Evolutionary conservation across 257 asterid genomes (phyloP).

Genomic region (Nicotiana otophora): DNA sequence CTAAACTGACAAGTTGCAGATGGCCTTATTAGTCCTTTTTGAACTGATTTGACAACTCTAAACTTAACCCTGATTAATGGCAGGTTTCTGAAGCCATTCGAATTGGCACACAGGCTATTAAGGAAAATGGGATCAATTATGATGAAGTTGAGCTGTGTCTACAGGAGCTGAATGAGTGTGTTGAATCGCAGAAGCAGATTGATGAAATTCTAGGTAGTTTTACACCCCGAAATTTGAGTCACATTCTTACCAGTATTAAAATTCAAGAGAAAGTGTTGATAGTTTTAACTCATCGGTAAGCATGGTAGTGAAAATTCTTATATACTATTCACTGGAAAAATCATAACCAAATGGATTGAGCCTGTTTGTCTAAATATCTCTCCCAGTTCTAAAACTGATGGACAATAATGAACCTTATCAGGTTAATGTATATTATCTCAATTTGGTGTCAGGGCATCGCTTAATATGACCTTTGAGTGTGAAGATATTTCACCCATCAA

Average conservation of each 20-base stretch:
- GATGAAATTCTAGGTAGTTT: constrained; percentile 52
- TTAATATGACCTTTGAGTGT: not conserved
- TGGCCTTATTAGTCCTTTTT: not conserved
- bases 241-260: not conserved
- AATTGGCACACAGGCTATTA: constrained; percentile 54
- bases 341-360: not conserved
- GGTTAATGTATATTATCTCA: not conserved
- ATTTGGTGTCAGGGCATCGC: not conserved
- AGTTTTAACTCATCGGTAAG: not conserved
- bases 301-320: not conserved
- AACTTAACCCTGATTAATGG: constrained; percentile 16
- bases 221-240: not conserved
- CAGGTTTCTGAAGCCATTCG: constrained; percentile 76
- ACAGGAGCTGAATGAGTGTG: constrained; percentile 55
- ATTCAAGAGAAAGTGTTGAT: not conserved
- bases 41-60: not conserved
- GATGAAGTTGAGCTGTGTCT: constrained; percentile 67
- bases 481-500: not conserved
- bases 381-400: not conserved
- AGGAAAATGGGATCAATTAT: constrained; percentile 46
- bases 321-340: not conserved
- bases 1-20: not conserved
- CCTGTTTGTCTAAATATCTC: not conserved
- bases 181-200: constrained; percentile 57
- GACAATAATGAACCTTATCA: not conserved